phyloP scores from a whole-genome alignment of 371 early-diverging fungal species.

The Syncephalastrum sp. region DNA sequence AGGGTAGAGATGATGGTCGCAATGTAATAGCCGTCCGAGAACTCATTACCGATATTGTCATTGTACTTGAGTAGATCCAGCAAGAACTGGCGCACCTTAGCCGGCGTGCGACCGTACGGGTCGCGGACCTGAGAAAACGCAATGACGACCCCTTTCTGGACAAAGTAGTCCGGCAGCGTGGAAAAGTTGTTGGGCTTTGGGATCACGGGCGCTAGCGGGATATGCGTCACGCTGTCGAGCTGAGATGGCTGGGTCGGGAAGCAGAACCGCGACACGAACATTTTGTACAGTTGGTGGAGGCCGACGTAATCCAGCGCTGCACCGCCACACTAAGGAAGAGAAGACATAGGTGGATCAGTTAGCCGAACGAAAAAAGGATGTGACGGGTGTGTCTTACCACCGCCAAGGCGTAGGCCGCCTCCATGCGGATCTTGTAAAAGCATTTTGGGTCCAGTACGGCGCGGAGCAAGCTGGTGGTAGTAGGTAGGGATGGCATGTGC shows the following conservation, averaged over 20 bases:
- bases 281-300: conserved; percentile 71
- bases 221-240: conserved; percentile 31
- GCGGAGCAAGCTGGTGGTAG: conserved; percentile 74
- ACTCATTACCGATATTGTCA: conserved; percentile 90
- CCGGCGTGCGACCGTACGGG: conserved; percentile 62
- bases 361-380: no score
- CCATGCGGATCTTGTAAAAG: conserved; percentile 91
- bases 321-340: conserved; percentile 3
- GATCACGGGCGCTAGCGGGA: conserved; percentile 54
- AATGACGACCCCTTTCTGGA: conserved; percentile 79
- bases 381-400: conserved; percentile 26
- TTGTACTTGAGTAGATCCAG: conserved; percentile 82
- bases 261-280: conserved; percentile 79
- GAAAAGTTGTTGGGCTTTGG: conserved; percentile 89
- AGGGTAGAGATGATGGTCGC: conserved; percentile 70
- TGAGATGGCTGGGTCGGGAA: conserved; percentile 28
- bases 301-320: conserved; percentile 65
- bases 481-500: conserved; percentile 64
- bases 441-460: conserved; percentile 82
- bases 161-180: conserved; percentile 82
- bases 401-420: conserved; percentile 85
- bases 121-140: conserved; percentile 76
- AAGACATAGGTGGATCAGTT: no score
- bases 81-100: conserved; percentile 65
- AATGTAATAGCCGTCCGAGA: conserved; percentile 82